Percentiles rank a stretch among this genome's conserved stretches.
These are phyloP conservation scores for Aspergillus terreus DNA, from an alignment of 2,329 filamentous ascomycete genomes.

Conservation along the genomic window DNA sequence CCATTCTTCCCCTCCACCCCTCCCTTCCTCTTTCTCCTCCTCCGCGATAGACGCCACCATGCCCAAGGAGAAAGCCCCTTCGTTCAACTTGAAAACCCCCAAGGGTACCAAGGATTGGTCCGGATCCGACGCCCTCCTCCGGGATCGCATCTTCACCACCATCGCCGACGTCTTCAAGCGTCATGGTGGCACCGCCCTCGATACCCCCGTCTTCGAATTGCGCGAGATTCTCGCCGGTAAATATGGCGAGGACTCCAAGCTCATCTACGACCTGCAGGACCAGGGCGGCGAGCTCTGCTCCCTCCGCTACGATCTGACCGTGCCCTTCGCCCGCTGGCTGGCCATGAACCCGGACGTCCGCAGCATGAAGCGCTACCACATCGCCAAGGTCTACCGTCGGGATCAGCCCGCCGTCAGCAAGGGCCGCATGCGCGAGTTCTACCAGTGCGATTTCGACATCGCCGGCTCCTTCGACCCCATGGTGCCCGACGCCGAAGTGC, in stretches of 20 bases:
- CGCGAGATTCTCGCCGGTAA: conserved; percentile 84
- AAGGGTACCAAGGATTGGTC: conserved; percentile 90
- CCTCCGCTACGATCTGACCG: conserved; percentile 81
- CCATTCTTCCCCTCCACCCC: not conserved
- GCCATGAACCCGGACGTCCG: conserved; percentile 83
- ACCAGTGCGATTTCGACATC: conserved; percentile 96
- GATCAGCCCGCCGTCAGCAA: conserved; percentile 85
- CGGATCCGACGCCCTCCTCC: conserved; percentile 73
- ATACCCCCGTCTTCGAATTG: conserved; percentile 81
- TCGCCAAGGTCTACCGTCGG: conserved; percentile 83
- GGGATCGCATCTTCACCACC: conserved; percentile 73
- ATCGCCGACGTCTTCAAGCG: conserved; percentile 79
- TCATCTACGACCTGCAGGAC: conserved; percentile 86
- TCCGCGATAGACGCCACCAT: not conserved
- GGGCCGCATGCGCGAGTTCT: conserved; percentile 92
- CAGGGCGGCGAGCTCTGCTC: conserved; percentile 84
- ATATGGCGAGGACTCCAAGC: conserved; percentile 88
- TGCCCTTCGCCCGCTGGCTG: conserved; percentile 87
- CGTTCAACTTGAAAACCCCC: conserved; percentile 75
- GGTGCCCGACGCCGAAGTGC: conserved; percentile 86
- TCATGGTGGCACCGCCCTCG: conserved; percentile 74
- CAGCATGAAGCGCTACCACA: conserved; percentile 90
- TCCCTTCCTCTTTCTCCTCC: not conserved
- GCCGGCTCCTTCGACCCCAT: conserved; percentile 82
- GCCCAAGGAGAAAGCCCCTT: not conserved